Evolutionary conservation across 345 rosid species (phyloP).

Genomic region (Carallia pectinifolia): DNA sequence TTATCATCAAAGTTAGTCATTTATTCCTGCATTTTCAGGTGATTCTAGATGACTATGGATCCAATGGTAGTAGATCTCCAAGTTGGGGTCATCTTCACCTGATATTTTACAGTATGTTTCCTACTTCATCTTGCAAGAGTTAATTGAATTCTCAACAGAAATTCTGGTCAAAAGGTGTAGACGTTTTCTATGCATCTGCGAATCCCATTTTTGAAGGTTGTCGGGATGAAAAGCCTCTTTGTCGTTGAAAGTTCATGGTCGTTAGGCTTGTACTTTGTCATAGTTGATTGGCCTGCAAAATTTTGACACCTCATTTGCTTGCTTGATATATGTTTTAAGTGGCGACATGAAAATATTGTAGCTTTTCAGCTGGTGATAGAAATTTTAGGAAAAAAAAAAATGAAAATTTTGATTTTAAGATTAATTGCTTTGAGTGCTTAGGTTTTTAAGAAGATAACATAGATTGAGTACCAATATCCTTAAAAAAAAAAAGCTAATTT

Average conservation of each 20-base stretch:
- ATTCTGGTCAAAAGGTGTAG: slow-evolving; percentile 64
- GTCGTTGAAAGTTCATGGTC: slow-evolving; percentile 80
- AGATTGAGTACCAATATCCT: no score
- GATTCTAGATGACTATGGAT: no score
- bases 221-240: slow-evolving; percentile 81
- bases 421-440: no score
- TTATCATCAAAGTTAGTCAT: no score
- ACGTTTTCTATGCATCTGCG: slow-evolving; percentile 77
- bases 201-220: slow-evolving; percentile 64
- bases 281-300: not conserved
- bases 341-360: no score
- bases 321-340: no score
- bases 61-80: slow-evolving; percentile 32
- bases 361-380: no score
- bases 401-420: no score
- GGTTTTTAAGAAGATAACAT: no score
- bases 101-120: slow-evolving; percentile 57
- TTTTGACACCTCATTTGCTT: not conserved
- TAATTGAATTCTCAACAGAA: slow-evolving; percentile 82
- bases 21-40: slow-evolving; percentile 22
- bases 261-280: slow-evolving; percentile 10
- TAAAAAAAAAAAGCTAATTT: no score
- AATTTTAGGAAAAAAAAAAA: no score
- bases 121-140: slow-evolving; percentile 76
- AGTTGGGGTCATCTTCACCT: slow-evolving; percentile 80